These are phyloP conservation scores for Cryptococcus hybrid DNA, from an alignment of 1,284 basidiomycete genomes.

Conservation along the genomic window DNA sequence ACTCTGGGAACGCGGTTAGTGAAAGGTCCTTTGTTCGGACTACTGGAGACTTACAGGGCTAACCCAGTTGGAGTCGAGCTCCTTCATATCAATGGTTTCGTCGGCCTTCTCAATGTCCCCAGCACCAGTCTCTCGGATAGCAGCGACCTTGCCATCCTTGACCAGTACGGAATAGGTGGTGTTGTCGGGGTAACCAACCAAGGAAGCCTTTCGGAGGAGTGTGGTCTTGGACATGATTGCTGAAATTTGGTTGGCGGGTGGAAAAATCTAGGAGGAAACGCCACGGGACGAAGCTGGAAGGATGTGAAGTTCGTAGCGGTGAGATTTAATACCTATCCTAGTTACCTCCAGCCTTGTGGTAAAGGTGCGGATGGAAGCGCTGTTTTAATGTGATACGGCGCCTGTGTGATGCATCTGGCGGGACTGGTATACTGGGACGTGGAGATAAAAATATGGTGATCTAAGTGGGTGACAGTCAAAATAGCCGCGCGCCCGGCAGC, in stretches of 20 bases:
- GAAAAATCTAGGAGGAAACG: too few species aligned
- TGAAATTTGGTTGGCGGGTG: too few species aligned
- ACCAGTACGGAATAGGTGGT: slow-evolving; percentile 5
- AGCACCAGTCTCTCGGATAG: neutral
- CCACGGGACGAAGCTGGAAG: too few species aligned
- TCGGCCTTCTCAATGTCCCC: neutral
- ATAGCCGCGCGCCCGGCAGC: neutral
- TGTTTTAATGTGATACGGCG: too few species aligned
- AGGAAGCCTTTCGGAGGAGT: slow-evolving; percentile 3
- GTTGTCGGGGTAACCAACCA: slow-evolving; percentile 7
- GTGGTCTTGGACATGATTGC: slow-evolving; percentile 1
- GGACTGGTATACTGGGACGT: too few species aligned
- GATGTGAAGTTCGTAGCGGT: too few species aligned
- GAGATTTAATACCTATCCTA: too few species aligned
- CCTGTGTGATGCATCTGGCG: too few species aligned
- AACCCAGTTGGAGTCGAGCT: neutral
- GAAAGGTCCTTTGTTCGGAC: neutral
- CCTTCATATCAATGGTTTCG: neutral
- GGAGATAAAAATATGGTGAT: too few species aligned
- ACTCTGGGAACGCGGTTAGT: slow-evolving; percentile 6
- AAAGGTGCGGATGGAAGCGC: too few species aligned
- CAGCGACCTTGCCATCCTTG: slow-evolving; percentile 2
- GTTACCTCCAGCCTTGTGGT: too few species aligned
- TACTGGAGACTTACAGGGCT: neutral
- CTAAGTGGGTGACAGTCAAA: neutral